Base-by-base conservation (phyloP, 257 asterid species). In the Avicennia marina region DNA sequence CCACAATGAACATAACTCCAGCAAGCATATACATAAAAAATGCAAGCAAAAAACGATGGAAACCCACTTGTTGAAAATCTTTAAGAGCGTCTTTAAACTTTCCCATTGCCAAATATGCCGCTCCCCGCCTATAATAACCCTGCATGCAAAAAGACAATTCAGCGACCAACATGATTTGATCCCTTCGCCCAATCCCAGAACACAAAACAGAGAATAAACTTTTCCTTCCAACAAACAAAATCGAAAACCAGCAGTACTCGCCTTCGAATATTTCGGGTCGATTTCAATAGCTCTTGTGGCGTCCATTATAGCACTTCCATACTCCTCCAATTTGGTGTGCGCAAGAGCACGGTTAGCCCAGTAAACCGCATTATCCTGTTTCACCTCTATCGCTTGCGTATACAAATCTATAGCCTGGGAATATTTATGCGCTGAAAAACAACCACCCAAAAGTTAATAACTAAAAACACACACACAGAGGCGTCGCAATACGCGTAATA, bases 321-420 rank as follows among this genome's bases (percentile, higher is more conserved):
- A 93, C 76, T 86, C 97, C 77, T 93, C 99, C 84, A 93, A 65
- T 72, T 89, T 93, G 56, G 91, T 61, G 67, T 93, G 99, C 40
- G 97, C 97, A 63, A 93, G 81, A 4, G 97, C 96, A 56, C 99
- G 96, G 70, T 93, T 93, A 56, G 99, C 96, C 94, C 91, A 86
- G 74, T 93, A 93, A 27, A 93, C 97, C 45, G 97, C 96, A 82
- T 76, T 86, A 44, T 72, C 84, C 44, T 61, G 19, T 47, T 72
- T 79, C 78, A 72, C 36, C 61, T 82, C 95, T 25, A 93, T 93
- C 56, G 97, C 99, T 81, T 81, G 96, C 27, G 94, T 70, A 41
- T 93, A 93, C 56, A 93, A 76, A 82, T 89, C 99, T 77, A 93
- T 81, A 43, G 97, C 95, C 69, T 78, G 97, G 1, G 95, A 83